A percentile compares a stretch with the other conserved stretches of the same genome.
phyloP scores from a whole-genome alignment of 2,329 filamentous ascomycete species.

The Corinectria fuckeliana region DNA sequence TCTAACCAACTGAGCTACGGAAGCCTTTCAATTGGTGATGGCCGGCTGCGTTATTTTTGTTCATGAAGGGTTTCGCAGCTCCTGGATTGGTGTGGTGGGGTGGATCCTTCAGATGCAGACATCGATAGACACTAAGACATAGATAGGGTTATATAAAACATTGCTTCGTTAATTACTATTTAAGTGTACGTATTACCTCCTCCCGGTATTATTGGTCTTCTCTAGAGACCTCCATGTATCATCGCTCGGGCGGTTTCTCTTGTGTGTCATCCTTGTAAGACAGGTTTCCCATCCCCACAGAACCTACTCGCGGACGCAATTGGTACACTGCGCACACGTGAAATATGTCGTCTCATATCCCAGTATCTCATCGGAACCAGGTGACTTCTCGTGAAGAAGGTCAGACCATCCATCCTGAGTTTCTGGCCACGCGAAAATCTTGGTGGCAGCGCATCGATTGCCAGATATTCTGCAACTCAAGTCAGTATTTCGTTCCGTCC shows the following conservation, averaged over 20 bases:
- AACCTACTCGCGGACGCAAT: conserved; percentile 18
- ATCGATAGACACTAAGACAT: not conserved
- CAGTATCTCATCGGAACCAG: conserved; percentile 20
- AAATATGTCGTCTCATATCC: conserved; percentile 34
- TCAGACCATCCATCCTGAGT: conserved; percentile 30
- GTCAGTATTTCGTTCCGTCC: conserved; percentile 9
- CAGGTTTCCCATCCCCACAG: not conserved
- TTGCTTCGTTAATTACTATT: not conserved
- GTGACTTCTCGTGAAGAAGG: conserved; percentile 25
- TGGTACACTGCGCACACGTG: conserved; percentile 34
- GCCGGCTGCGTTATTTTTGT: accelerated
- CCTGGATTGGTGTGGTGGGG: not conserved
- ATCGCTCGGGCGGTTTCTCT: not conserved
- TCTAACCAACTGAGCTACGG: conserved; percentile 43
- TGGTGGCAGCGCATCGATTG: conserved; percentile 21
- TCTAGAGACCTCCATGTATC: not conserved
- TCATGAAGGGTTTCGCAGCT: not conserved
- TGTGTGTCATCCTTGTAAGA: not conserved
- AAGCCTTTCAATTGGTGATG: conserved; percentile 32
- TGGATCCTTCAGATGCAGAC: not conserved
- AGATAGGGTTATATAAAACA: not conserved
- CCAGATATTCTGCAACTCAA: conserved; percentile 13
- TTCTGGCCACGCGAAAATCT: conserved; percentile 37
- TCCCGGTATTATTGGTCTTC: not conserved
- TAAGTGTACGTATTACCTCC: not conserved